Evolutionary conservation across 1,139 yeast genomes (phyloP), one percentile per base, ranked within the genome.

Genomic region (Lizanozyma gosingica): DNA sequence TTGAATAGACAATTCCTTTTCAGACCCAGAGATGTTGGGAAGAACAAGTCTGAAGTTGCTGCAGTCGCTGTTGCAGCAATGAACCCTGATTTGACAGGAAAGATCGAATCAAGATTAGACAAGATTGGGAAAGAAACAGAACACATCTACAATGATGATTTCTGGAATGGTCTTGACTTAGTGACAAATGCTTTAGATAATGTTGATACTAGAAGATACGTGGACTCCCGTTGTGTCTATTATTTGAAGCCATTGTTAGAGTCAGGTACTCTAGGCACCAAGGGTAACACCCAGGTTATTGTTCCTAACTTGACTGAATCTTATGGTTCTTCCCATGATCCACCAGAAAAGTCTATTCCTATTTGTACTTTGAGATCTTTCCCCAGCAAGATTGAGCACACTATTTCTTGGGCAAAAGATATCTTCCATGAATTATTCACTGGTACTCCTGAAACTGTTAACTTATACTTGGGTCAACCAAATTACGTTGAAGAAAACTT

Each of bases 321-420:
- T 4, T 92, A 92, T 62, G 85, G 97, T 4, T 85, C 97, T 3
- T 85, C 96, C 17, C 95, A 88, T 61, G 99, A 92, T 65, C 98
- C 99, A 35, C 98, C 99, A 38, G 99, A 92, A 67, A 88, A 88
- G 65, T 80, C 95, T 3, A 90, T 92, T 56, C 99, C 99, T 33
- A 74, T 92, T 56, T 92, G 99, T 74, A 92, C 99, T 6, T 73
- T 92, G 57, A 80, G 97, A 64, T 85, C 95, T 4, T 92, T 92
- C 80, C 99, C 99, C 43, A 87, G 88, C 63, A 92, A 90, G 64
- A 92, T 92, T 54, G 99, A 92, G 58, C 99, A 92, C 58, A 94
- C 99, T 1, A 92, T 92, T 65, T 97, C 98, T 14, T 92, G 99
- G 99, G 95, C 97, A 17, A 92, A 94, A 67, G 81, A 90, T 17